Conservation (phyloP, 2,329 filamentous ascomycete genomes). For the Calonectria pauciramosa region DNA sequence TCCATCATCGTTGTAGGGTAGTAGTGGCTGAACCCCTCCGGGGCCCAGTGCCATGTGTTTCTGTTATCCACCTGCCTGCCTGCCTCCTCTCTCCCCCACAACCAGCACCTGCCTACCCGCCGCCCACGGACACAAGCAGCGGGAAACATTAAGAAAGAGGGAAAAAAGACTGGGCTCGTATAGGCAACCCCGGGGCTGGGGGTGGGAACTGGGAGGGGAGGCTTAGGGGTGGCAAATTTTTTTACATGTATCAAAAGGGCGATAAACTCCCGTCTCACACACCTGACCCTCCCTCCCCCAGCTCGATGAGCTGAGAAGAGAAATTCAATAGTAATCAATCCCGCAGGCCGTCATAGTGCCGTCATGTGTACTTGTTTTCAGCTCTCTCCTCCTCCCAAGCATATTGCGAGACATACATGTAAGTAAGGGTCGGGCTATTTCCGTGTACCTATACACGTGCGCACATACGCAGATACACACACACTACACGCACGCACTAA, state of each 20-base stretch:
- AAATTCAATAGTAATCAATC: neutral
- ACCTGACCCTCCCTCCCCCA: neutral
- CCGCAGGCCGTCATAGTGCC: neutral
- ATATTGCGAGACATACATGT: neutral
- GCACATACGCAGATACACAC: neutral
- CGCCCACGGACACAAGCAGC: neutral
- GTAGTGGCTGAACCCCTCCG: neutral
- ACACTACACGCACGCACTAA: neutral
- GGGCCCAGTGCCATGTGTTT: neutral
- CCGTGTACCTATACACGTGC: neutral
- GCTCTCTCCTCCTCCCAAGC: neutral
- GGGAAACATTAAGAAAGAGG: neutral
- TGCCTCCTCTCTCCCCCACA: neutral
- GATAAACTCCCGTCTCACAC: conserved; percentile 2
- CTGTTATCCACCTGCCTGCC: neutral
- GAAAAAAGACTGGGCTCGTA: neutral
- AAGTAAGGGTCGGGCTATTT: neutral
- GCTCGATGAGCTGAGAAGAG: neutral
- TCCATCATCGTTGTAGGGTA: neutral
- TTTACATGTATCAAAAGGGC: neutral
- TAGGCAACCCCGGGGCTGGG: neutral
- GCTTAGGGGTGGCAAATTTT: neutral
- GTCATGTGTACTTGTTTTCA: neutral
- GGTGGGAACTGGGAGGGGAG: neutral
- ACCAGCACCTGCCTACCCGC: neutral